Percentiles rank a stretch among this genome's conserved stretches.
Conservation (phyloP, 225 moss, liverwort and hornwort species). For the Bryum argenteum region DNA sequence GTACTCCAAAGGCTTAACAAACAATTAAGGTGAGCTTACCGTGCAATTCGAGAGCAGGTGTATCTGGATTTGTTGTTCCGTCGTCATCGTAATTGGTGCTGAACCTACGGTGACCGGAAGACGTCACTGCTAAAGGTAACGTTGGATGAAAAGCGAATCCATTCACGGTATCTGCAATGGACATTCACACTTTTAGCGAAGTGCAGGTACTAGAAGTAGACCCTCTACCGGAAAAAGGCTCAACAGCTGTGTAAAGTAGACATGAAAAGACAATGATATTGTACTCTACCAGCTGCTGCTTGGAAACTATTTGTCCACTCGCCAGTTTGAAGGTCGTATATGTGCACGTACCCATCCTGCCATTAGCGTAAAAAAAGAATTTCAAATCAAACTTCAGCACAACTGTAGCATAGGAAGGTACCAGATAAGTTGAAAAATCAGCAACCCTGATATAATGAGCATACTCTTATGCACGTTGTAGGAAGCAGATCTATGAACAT, state of each 20-base stretch:
- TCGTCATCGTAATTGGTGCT: constrained; percentile 57
- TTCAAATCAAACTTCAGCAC: background rate
- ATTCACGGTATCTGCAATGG: constrained; percentile 84
- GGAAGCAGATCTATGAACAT: too few relatives aligned
- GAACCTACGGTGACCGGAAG: constrained; percentile 95
- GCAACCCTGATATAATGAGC: too few relatives aligned
- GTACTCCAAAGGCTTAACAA: too few relatives aligned
- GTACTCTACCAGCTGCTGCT: constrained; percentile 88
- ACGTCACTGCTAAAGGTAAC: constrained; percentile 82
- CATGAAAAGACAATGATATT: background rate
- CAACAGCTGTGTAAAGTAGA: background rate
- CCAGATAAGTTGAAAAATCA: background rate
- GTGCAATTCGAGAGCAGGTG: constrained; percentile 24
- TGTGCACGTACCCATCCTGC: constrained; percentile 92
- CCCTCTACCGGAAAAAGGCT: background rate
- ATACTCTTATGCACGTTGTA: too few relatives aligned
- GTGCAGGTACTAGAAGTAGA: background rate
- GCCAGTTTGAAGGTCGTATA: constrained; percentile 88
- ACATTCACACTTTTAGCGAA: constrained; percentile 10
- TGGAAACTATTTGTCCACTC: constrained; percentile 86
- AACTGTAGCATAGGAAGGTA: background rate
- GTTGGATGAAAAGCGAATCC: constrained; percentile 94
- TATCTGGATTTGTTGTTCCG: constrained; percentile 31
- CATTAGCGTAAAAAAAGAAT: background rate
- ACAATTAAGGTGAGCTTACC: constrained; percentile 35